Evolutionary conservation across 352 stramenopile genomes (phyloP), one percentile per base, ranked within the genome.

Genomic region (Phytophthora hybrid): DNA sequence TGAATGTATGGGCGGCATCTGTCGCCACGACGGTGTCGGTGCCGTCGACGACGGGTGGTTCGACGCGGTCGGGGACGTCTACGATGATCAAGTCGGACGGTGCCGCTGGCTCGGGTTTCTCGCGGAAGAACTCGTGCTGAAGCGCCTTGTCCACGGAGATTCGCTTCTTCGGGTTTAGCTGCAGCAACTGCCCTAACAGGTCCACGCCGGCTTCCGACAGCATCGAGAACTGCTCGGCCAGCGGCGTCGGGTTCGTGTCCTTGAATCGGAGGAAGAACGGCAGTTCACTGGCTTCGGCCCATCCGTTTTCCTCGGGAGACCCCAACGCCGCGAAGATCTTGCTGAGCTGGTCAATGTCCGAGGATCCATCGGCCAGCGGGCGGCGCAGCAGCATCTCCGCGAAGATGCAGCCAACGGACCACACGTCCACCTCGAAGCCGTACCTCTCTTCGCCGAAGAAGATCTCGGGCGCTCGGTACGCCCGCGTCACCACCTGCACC

Each of bases 271-370:
- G 77, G 66, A 81, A 90, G 76, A 93, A 94, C 11, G 89, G 89
- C 69, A 95, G 73, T 9, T 80, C 21, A 16, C 74, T 78, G 7
- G 84, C 87, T 53, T 74, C 79, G 16, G 75, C 61, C 89, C 89
- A 95, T 4, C 75, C 78, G 51, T 92, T 91, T 66, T 95, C 87
- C 5, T 23, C 46, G 0, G 89, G 89, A 1, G 85, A 92, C 0
- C 89, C 89, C 16, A 95, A 78, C 4, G 79, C 76, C 0, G 77
- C 57, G 26, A 95, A 95, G 60, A 95, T 89, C 67, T 82, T 78
- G 66, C 85, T 93, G 19, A 95, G 77, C 70, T 94, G 86, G 47
- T 94, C 89, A 64, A 96, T 94, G 59, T 94, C 89, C 19, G 89
- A 94, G 1, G 74, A 76, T 2, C 89, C 88, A 21, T 93, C 85